Conservation (phyloP, 2,329 filamentous ascomycete species). For the Fusarium kyushuense region DNA sequence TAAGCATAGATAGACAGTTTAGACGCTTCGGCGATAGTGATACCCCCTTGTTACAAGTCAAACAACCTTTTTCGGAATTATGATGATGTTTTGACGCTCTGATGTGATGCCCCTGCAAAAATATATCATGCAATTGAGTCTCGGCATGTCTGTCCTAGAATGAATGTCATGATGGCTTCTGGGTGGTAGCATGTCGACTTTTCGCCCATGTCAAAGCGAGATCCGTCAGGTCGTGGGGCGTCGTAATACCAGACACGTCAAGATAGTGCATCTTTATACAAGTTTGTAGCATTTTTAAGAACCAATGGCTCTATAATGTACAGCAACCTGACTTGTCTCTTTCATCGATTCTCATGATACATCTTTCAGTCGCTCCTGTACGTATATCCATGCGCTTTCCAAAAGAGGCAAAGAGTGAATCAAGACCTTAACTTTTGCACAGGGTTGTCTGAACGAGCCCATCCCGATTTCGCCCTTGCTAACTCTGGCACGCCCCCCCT, state of each 20-base stretch:
- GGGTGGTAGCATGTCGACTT: neutral
- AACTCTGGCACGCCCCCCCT: constrained; percentile 31
- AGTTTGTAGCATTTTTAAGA: neutral
- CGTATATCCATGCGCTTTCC: constrained; percentile 31
- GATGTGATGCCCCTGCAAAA: neutral
- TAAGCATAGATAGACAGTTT: constrained; percentile 22
- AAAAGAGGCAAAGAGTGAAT: constrained; percentile 45
- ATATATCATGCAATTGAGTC: constrained; percentile 18
- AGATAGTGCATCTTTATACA: neutral
- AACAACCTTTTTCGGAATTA: constrained; percentile 19
- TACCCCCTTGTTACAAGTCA: constrained; percentile 40
- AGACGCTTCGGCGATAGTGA: constrained; percentile 41
- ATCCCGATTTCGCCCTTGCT: constrained; percentile 45
- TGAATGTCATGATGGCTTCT: neutral
- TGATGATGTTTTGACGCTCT: neutral
- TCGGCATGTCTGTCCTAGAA: constrained; percentile 28
- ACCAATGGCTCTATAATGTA: constrained; percentile 32
- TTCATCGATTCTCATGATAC: constrained; percentile 3
- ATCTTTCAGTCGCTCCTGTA: constrained; percentile 19
- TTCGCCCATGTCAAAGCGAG: neutral
- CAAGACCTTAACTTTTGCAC: constrained; percentile 36
- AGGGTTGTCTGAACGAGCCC: constrained; percentile 13
- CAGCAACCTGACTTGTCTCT: neutral
- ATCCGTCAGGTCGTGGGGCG: neutral
- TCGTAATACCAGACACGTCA: neutral